Conservation (phyloP, 768 basidiomycete genomes). For the Dentipellis sp. region DNA sequence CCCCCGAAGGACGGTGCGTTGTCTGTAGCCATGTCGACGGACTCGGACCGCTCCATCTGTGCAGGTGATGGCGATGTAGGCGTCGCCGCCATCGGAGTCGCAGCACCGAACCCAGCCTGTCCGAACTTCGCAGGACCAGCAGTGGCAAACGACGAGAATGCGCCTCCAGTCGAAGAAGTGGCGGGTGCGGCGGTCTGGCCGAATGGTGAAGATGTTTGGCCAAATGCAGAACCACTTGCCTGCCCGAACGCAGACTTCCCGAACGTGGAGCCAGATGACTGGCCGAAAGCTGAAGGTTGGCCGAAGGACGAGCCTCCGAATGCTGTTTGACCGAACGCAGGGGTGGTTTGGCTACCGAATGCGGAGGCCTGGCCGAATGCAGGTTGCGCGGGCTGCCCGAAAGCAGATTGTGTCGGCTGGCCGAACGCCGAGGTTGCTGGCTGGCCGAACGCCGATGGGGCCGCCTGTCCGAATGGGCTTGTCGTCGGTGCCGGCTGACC, state of each 20-base stretch:
- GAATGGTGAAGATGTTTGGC: background rate
- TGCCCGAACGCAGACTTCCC: slow-evolving; percentile 17
- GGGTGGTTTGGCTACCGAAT: background rate
- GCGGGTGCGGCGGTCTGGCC: background rate
- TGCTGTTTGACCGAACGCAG: slow-evolving; percentile 6
- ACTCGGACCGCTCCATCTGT: slow-evolving; percentile 5
- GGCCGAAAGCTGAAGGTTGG: background rate
- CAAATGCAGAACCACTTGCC: background rate
- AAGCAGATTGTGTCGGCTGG: background rate
- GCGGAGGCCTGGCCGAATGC: background rate
- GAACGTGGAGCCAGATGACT: slow-evolving; percentile 2
- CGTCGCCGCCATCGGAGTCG: slow-evolving; percentile 1
- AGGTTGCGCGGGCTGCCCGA: background rate
- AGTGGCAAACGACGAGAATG: slow-evolving; percentile 18
- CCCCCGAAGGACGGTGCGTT: slow-evolving; percentile 16
- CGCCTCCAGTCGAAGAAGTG: slow-evolving; percentile 7
- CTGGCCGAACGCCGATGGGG: slow-evolving; percentile 8
- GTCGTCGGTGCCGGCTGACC: slow-evolving; percentile 6
- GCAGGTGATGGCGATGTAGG: slow-evolving; percentile 4
- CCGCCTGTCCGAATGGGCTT: slow-evolving; percentile 6
- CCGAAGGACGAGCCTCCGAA: background rate
- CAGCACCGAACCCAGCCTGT: slow-evolving; percentile 11
- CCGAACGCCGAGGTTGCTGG: slow-evolving; percentile 2
- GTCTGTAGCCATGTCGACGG: slow-evolving; percentile 11
- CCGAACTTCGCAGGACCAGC: slow-evolving; percentile 16